A percentile compares a stretch with the other conserved stretches of the same genome.
phyloP scores from a whole-genome alignment of 352 stramenopile genomes.

The Pythium monospermum region DNA sequence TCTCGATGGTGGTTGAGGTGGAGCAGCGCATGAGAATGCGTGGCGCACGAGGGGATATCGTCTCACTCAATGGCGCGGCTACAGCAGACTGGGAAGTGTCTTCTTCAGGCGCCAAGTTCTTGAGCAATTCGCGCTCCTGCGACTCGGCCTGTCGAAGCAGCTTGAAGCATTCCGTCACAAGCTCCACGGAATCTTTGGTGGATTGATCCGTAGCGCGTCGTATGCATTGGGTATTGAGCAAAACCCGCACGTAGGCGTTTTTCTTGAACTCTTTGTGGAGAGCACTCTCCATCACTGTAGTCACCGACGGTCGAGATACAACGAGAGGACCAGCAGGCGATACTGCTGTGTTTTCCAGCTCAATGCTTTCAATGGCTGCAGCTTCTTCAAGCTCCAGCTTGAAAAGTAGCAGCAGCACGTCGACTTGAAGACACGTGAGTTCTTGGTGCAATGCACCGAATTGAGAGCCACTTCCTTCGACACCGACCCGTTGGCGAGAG shows the following conservation, averaged over 20 bases:
- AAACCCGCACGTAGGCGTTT: conserved; percentile 40
- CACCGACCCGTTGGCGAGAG: conserved; percentile 30
- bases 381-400: conserved; percentile 50
- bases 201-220: conserved; percentile 10
- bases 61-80: neutral
- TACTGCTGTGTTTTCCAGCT: neutral
- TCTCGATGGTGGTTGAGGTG: conserved; percentile 43
- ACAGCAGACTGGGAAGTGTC: neutral
- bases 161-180: conserved; percentile 39
- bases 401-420: conserved; percentile 47
- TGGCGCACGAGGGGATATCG: conserved; percentile 31
- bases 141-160: conserved; percentile 30
- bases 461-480: conserved; percentile 51
- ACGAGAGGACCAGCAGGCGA: too few species aligned
- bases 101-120: neutral
- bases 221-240: conserved; percentile 47
- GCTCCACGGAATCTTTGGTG: conserved; percentile 12
- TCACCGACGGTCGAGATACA: neutral
- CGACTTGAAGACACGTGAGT: conserved; percentile 49
- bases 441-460: conserved; percentile 47
- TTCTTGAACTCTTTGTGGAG: conserved; percentile 42
- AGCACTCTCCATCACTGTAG: conserved; percentile 17
- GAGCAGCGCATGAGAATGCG: conserved; percentile 47
- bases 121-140: conserved; percentile 41
- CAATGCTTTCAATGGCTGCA: conserved; percentile 20